Evolutionary conservation across 805 yeast genomes (phyloP).

Genomic region (Tetrapisispora pingtungensis): DNA sequence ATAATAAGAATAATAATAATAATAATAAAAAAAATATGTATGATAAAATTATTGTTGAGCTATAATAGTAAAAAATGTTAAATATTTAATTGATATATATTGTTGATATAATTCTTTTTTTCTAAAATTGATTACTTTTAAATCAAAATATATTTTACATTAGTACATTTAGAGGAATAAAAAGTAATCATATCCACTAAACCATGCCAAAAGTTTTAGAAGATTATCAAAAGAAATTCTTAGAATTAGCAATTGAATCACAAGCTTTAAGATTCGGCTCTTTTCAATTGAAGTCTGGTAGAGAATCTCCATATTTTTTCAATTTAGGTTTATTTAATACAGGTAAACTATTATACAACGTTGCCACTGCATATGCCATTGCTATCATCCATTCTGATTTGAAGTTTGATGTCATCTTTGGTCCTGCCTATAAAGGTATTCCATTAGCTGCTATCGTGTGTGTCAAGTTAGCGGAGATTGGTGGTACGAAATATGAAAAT

Average conservation of each 20-base stretch:
- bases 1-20: no score
- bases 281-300: conserved; percentile 85
- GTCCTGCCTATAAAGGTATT: conserved; percentile 97
- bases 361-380: conserved; percentile 82
- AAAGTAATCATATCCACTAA: no score
- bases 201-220: conserved; percentile 18
- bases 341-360: conserved; percentile 64
- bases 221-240: conserved; percentile 54
- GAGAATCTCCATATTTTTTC: conserved; percentile 93
- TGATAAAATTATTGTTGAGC: no score
- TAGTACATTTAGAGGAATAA: no score
- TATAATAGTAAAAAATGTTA: no score
- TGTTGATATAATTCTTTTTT: no score
- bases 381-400: conserved; percentile 74
- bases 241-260: conserved; percentile 72
- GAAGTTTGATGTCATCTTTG: conserved; percentile 84
- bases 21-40: no score
- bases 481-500: conserved; percentile 62
- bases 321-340: conserved; percentile 84
- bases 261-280: conserved; percentile 79
- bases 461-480: conserved; percentile 84
- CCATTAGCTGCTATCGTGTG: conserved; percentile 90
- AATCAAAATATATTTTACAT: no score
- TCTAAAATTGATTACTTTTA: no score
- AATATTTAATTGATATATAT: no score